Conservation (phyloP, 768 basidiomycete genomes). For the Tylopilus plumbeoviolaceoides region DNA sequence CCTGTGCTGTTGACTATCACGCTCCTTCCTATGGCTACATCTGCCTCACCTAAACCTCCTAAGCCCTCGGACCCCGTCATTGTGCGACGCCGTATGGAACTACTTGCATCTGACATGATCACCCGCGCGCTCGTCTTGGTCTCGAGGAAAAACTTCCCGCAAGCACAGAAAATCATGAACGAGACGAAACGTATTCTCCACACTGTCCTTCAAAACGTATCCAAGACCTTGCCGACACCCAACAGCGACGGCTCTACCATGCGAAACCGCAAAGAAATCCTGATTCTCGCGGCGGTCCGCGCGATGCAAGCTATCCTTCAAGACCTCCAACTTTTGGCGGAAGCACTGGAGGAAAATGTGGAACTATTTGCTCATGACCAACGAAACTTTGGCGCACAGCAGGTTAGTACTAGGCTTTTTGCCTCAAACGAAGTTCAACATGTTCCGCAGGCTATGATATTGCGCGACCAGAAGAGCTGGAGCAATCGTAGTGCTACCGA, state of each 20-base stretch:
- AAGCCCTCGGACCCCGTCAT: constrained; percentile 79
- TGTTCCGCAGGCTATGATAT: constrained; percentile 77
- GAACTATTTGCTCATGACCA: constrained; percentile 92
- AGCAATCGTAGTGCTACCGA: constrained; percentile 88
- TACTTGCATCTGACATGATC: constrained; percentile 96
- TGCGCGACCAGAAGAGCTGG: constrained; percentile 96
- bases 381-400: constrained; percentile 95
- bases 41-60: constrained; percentile 33
- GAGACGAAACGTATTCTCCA: constrained; percentile 92
- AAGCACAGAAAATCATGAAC: constrained; percentile 85
- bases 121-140: constrained; percentile 91
- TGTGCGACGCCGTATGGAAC: constrained; percentile 92
- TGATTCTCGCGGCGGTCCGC: constrained; percentile 68
- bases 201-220: constrained; percentile 83
- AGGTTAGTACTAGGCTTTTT: constrained; percentile 48
- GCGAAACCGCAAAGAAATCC: constrained; percentile 74
- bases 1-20: constrained; percentile 95
- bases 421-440: background rate
- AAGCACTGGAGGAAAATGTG: constrained; percentile 87
- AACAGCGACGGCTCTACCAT: constrained; percentile 42
- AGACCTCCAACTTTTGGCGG: constrained; percentile 82
- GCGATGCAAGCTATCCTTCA: constrained; percentile 82
- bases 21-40: constrained; percentile 54
- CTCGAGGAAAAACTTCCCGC: constrained; percentile 83
- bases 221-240: constrained; percentile 64